Evolutionary conservation across 192 early-diverging fungal genomes (phyloP).

Genomic region (Coemansia guatemalensis): DNA sequence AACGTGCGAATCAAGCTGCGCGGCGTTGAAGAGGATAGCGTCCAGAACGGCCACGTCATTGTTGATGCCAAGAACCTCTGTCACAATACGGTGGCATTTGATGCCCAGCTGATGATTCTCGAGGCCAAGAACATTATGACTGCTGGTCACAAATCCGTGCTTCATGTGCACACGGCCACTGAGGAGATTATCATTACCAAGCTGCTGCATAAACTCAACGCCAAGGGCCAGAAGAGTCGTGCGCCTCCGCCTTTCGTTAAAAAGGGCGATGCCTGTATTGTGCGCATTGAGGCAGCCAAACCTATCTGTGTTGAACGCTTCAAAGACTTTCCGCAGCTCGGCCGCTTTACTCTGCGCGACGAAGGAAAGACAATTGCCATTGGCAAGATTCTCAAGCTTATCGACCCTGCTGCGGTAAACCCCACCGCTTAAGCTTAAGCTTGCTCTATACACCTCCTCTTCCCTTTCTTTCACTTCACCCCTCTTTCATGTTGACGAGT

Average conservation of each 20-base stretch:
- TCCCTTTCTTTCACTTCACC: neutral
- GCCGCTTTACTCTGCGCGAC: constrained; percentile 97
- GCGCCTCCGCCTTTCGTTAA: constrained; percentile 90
- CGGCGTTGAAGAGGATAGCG: constrained; percentile 92
- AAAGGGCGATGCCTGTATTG: constrained; percentile 88
- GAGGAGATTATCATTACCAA: constrained; percentile 85
- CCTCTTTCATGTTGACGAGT: neutral
- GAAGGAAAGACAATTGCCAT: constrained; percentile 88
- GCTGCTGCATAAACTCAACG: constrained; percentile 90
- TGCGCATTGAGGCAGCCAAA: constrained; percentile 72
- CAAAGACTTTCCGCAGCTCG: constrained; percentile 84
- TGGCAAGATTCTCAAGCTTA: constrained; percentile 88
- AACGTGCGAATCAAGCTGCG: constrained; percentile 89
- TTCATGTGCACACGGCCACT: constrained; percentile 85
- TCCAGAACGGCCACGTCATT: constrained; percentile 84
- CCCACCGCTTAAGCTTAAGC: neutral
- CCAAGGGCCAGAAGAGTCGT: constrained; percentile 87
- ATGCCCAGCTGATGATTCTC: constrained; percentile 85
- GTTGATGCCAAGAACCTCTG: constrained; percentile 78
- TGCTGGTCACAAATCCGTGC: constrained; percentile 90
- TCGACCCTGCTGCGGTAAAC: constrained; percentile 11
- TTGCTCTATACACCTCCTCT: neutral
- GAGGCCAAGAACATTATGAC: constrained; percentile 96
- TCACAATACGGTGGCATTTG: constrained; percentile 74
- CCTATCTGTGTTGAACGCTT: constrained; percentile 87